Evolutionary conservation across 495 filamentous ascomycete species (phyloP), one percentile per base, ranked within the genome.

Genomic region (Usnea hakonensis): DNA sequence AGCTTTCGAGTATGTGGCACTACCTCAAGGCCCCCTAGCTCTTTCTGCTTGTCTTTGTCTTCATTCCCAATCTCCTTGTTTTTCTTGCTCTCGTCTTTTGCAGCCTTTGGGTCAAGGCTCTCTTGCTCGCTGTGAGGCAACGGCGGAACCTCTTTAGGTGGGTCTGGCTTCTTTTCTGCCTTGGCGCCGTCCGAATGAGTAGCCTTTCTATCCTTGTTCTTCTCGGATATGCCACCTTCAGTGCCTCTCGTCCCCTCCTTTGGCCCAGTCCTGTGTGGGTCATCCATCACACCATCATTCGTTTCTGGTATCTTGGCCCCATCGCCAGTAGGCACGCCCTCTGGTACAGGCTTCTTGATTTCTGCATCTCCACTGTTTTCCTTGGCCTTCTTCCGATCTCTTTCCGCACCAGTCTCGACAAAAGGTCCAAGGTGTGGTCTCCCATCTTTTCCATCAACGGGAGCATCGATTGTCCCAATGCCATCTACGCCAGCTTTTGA

Each of bases 381-480:
- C 65, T 71, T 76, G 54, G 73, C 65, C 63, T 76, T 84, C 74
- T 76, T 84, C 70, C 75, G 79, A 69, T 85, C 80, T 60, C 83
- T 74, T 73, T 87, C 79, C 72, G 78, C 78, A 35, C 68, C 84
- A 26, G 86, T 85, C 65, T 88, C 87, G 56, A 94, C 87, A 73
- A 89, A 92, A 3, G 95, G 94, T 11, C 94, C 94, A 30, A 85
- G 84, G 72, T 98, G 94, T 37, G 94, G 94, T 78, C 91, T 92
- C 32, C 94, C 94, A 80, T 98, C 94, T 65, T 90, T 88, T 38
- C 94, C 95, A 72, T 98, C 94, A 8, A 97, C 88, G 1, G 95
- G 94, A 65, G 90, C 90, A 78, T 94, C 86, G 75, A 89, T 90
- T 63, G 90, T 91, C 55, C 89, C 90, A 65, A 78, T 63, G 7